A percentile compares a stretch with the other conserved stretches of the same genome.
These are phyloP conservation scores for Xylaria polymorpha DNA, from an alignment of 2,329 filamentous ascomycete genomes.

Conservation along the genomic window DNA sequence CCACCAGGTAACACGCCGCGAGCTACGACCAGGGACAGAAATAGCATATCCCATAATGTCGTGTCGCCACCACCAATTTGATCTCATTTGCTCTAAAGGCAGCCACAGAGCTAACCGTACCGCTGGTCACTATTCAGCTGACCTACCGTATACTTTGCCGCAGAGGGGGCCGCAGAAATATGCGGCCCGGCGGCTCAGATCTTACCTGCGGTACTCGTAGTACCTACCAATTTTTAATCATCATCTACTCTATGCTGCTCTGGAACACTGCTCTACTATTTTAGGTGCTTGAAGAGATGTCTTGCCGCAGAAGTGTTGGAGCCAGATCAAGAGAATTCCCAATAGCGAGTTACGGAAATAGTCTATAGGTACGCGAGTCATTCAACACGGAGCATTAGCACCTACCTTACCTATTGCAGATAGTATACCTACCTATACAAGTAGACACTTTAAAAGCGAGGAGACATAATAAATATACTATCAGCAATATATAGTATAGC, in stretches of 20 bases:
- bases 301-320: constrained; percentile 4
- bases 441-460: not conserved
- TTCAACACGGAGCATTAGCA: constrained; percentile 6
- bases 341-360: not conserved
- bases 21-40: constrained; percentile 40
- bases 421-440: not conserved
- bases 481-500: no score
- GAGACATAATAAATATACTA: not conserved
- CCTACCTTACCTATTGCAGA: not conserved
- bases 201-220: not conserved
- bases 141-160: constrained; percentile 25
- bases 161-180: constrained; percentile 25
- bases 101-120: constrained; percentile 21
- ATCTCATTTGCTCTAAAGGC: constrained; percentile 12
- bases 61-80: constrained; percentile 19
- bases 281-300: constrained; percentile 20
- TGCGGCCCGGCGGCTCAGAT: constrained; percentile 30
- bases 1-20: constrained; percentile 22
- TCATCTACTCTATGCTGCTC: not conserved
- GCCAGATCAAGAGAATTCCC: not conserved
- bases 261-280: constrained; percentile 17
- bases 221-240: constrained; percentile 4
- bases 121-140: constrained; percentile 20
- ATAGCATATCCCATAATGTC: constrained; percentile 42
- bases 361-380: constrained; percentile 10